These are phyloP conservation scores for Paraphaeosphaeria minitans DNA, from an alignment of 2,329 filamentous ascomycete genomes.

Conservation along the genomic window DNA sequence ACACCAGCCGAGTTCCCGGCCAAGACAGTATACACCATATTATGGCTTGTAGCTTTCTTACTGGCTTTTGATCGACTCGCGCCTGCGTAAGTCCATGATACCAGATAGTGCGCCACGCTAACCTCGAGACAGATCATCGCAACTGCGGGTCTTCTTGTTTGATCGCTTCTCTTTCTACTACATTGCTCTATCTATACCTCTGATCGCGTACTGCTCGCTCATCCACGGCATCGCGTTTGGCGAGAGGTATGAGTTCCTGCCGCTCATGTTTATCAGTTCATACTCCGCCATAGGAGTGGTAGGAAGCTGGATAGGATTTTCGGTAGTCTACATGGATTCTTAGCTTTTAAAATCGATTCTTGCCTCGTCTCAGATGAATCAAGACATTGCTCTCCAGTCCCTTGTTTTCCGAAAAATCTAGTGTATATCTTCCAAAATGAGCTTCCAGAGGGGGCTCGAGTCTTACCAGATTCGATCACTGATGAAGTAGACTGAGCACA, in stretches of 20 bases:
- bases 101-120: conserved; percentile 15
- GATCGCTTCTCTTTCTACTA: conserved; percentile 91
- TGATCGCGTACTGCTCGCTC: conserved; percentile 87
- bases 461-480: background rate
- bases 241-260: conserved; percentile 82
- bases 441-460: background rate
- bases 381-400: background rate
- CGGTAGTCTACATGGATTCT: conserved; percentile 79
- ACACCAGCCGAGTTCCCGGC: conserved; percentile 91
- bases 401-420: background rate
- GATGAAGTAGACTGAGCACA: background rate
- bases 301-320: conserved; percentile 92
- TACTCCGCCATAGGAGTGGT: conserved; percentile 95
- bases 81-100: conserved; percentile 64
- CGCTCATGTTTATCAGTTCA: conserved; percentile 94
- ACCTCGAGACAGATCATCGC: conserved; percentile 60
- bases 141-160: conserved; percentile 83
- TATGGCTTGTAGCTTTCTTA: conserved; percentile 88
- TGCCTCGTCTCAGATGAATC: background rate
- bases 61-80: conserved; percentile 85
- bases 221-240: conserved; percentile 85
- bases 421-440: background rate
- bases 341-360: conserved; percentile 14
- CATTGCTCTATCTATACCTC: conserved; percentile 84
- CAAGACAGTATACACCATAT: conserved; percentile 89